These are phyloP conservation scores for Solanum okadae DNA, from an alignment of 257 asterid species.

Conservation along the genomic window DNA sequence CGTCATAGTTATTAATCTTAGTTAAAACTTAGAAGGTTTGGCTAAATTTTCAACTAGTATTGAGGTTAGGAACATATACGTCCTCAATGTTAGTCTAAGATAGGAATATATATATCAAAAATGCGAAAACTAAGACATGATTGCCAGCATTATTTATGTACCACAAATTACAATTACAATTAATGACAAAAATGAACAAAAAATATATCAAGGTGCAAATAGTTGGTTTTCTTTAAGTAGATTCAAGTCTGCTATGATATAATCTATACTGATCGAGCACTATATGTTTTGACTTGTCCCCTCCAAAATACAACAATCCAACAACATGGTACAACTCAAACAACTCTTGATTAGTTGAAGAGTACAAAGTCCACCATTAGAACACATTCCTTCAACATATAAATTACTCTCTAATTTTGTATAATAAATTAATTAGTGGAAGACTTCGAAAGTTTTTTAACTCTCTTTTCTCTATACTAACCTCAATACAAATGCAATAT, in stretches of 20 bases:
- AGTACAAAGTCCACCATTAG: too few relatives aligned
- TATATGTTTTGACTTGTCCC: accelerated
- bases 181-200: not conserved
- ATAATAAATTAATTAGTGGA: too few relatives aligned
- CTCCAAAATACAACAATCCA: accelerated
- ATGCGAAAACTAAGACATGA: too few relatives aligned
- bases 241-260: too few relatives aligned
- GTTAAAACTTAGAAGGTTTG: not conserved
- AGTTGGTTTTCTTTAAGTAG: not conserved
- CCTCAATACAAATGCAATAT: too few relatives aligned
- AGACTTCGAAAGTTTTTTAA: too few relatives aligned
- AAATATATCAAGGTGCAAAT: too few relatives aligned
- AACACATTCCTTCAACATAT: not conserved
- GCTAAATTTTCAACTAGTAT: not conserved
- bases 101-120: too few relatives aligned
- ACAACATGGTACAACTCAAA: too few relatives aligned
- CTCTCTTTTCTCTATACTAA: too few relatives aligned
- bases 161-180: too few relatives aligned
- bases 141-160: too few relatives aligned
- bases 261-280: accelerated
- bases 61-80: not conserved
- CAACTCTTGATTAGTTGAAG: accelerated
- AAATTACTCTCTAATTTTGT: not conserved
- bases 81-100: not conserved
- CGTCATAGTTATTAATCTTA: not conserved